Evolutionary conservation across 305 asterid species (phyloP).

Genomic region (Fraxinus velutina): DNA sequence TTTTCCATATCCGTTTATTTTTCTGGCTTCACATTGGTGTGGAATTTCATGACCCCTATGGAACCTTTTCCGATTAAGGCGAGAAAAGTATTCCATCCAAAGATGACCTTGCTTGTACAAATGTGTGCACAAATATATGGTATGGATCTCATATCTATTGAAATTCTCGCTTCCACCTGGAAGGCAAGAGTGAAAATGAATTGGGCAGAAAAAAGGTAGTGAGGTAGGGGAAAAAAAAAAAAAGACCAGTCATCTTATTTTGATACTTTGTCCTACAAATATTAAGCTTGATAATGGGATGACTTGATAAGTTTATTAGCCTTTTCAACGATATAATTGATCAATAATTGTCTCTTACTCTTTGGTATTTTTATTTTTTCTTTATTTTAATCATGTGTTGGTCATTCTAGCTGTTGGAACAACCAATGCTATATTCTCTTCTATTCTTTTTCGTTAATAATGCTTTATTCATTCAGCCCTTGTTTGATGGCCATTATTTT

Average conservation of each 20-base stretch:
- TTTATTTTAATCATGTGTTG: not conserved
- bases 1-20: not conserved
- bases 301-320: not conserved
- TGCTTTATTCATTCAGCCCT: not conserved
- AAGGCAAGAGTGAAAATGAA: not conserved
- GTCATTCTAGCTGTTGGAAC: not conserved
- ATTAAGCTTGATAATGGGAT: not conserved
- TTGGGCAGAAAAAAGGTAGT: not conserved
- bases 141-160: not conserved
- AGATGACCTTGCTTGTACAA: not conserved
- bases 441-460: not conserved
- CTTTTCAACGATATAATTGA: not conserved
- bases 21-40: not conserved
- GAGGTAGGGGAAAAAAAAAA: not conserved
- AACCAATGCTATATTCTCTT: not conserved
- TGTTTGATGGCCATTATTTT: not conserved
- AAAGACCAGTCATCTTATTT: not conserved
- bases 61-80: not conserved
- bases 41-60: not conserved
- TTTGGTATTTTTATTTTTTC: not conserved
- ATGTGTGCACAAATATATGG: not conserved
- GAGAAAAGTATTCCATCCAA: not conserved
- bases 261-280: not conserved
- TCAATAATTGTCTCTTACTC: not conserved
- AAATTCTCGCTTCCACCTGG: not conserved